phyloP scores from a whole-genome alignment of 2,329 filamentous ascomycete species.

The Clarireedia hainanense region DNA sequence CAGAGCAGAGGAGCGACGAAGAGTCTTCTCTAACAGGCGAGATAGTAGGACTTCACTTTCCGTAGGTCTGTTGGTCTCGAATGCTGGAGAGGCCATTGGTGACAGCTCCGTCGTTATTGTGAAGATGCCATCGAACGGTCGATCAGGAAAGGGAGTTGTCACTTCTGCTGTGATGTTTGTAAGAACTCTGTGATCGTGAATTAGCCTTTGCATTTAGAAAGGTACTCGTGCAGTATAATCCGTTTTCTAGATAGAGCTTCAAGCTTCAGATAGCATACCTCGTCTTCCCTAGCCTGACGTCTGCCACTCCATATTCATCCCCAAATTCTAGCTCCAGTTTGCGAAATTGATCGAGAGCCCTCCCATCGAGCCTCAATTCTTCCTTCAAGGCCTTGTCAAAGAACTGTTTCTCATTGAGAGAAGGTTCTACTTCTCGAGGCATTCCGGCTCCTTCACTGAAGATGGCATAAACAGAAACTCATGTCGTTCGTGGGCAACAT shows the following conservation, averaged over 20 bases:
- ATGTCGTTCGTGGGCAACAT: background rate
- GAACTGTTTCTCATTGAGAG: constrained; percentile 81
- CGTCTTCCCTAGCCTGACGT: constrained; percentile 84
- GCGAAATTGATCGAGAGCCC: constrained; percentile 72
- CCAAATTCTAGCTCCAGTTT: constrained; percentile 73
- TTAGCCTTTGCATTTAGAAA: background rate
- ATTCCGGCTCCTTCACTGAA: constrained; percentile 39
- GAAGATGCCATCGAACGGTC: constrained; percentile 93
- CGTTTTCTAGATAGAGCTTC: background rate
- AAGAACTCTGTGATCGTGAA: constrained; percentile 51
- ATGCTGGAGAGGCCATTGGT: constrained; percentile 84
- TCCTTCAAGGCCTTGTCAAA: constrained; percentile 75
- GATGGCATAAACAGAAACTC: background rate
- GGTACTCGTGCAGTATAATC: background rate
- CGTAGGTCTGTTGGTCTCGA: constrained; percentile 77
- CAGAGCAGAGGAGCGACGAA: constrained; percentile 83
- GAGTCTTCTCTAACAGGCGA: constrained; percentile 84
- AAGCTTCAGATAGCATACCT: constrained; percentile 44
- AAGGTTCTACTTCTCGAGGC: constrained; percentile 89
- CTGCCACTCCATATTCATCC: constrained; percentile 83
- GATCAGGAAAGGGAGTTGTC: constrained; percentile 74
- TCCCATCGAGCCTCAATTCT: constrained; percentile 75
- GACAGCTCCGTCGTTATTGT: constrained; percentile 85
- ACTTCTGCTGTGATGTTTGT: constrained; percentile 85
- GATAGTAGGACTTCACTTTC: constrained; percentile 81